These are phyloP conservation scores for Angomonas ambiguus DNA, from an alignment of 208 protist species.

Conservation along the genomic window DNA sequence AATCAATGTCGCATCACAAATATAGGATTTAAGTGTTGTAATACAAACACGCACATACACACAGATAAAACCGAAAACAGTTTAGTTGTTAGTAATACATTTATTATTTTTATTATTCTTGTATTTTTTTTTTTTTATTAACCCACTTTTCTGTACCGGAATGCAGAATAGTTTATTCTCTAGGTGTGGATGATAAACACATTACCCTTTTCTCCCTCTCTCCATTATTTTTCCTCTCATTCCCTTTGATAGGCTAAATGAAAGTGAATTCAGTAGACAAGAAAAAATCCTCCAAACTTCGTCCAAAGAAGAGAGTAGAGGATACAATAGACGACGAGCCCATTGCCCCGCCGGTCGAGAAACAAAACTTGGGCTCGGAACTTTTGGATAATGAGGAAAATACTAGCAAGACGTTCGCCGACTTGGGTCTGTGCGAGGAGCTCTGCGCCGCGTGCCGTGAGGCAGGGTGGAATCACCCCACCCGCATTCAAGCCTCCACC, in stretches of 20 bases:
- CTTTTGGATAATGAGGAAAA: conserved; percentile 86
- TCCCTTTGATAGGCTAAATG: not conserved
- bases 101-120: not conserved
- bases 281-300: conserved; percentile 18
- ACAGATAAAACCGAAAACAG: not conserved
- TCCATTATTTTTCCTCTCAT: not conserved
- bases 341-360: conserved; percentile 5
- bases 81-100: not conserved
- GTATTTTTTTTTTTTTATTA: conserved; percentile 6
- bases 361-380: conserved; percentile 55
- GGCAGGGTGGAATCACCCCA: conserved; percentile 91
- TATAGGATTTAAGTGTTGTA: not conserved
- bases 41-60: not conserved
- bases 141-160: conserved; percentile 4
- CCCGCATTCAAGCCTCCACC: conserved; percentile 93
- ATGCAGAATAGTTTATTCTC: conserved; percentile 8
- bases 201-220: not conserved
- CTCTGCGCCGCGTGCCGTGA: conserved; percentile 88
- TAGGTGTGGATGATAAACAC: conserved; percentile 5
- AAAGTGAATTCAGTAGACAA: conserved; percentile 5
- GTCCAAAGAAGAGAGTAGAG: conserved; percentile 24
- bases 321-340: conserved; percentile 25
- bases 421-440: conserved; percentile 89
- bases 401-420: conserved; percentile 73
- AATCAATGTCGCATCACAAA: not conserved